Base-by-base conservation (phyloP, 75 land plant species). In the Picea glauca region DNA sequence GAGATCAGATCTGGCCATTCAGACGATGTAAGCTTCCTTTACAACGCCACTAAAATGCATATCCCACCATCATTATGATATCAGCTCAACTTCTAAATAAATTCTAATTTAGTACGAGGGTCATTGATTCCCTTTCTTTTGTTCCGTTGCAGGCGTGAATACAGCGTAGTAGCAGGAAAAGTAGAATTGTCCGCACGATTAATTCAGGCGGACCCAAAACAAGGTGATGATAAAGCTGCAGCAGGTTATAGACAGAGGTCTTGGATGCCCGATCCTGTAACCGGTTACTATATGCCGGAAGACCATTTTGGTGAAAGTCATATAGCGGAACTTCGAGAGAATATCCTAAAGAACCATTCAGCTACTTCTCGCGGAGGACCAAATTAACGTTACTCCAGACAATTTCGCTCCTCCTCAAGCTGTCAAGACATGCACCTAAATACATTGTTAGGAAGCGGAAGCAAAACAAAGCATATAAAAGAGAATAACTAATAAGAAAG, bases 291-390 rank as follows among this genome's bases (percentile, higher is more conserved):
- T 30, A 2, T 64, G 1, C 67, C 67, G 13, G 67, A 64, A 32
- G 67, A 64, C 67, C 67, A 64, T 64, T 64, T 64, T 32, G 67
- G 67, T 23, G 67, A 64, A 23, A 64, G 3, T 9, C 31, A 64
- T 32, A 31, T 30, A 11, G 13, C 32, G 1, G 33, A 32, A 32
- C 11, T 3, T 0, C 11, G 67, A 30, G 33, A 64, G 23, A 64
- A 31, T 32, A 0, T 31, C 0, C 12, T 31, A 2, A 35, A 35
- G 38, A 2, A 35, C 1, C 38, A 35, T 35, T 35, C 38, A 35
- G 38, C 2, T 2, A 2, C 1, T 35, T 35, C 38, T 35, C 38
- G 38, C 38, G 38, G 38, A 2, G 38, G 38, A 35, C 38, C 1
- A 35, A 35, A 35, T 35, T 35, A 35, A 35, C 38, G 38, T 2